phyloP scores from a whole-genome alignment of 345 rosid genomes.

The Orychophragmus violaceus region DNA sequence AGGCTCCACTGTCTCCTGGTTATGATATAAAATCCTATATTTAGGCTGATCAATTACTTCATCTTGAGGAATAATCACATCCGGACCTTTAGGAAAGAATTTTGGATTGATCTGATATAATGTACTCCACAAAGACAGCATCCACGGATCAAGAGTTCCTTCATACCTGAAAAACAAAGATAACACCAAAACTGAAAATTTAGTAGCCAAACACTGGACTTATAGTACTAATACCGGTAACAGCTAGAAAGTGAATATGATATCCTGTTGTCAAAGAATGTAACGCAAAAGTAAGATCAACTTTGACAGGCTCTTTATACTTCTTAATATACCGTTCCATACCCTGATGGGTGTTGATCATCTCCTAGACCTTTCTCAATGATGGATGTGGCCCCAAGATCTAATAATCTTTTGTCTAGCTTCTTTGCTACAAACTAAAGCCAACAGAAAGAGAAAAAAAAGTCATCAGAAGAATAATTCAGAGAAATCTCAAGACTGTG shows the following conservation, averaged over 20 bases:
- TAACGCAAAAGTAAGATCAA: background rate
- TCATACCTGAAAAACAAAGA: slow-evolving; percentile 53
- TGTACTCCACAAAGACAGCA: slow-evolving; percentile 68
- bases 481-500: background rate
- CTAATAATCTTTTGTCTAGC: slow-evolving; percentile 79
- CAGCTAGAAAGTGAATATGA: background rate
- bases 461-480: background rate
- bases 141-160: slow-evolving; percentile 95
- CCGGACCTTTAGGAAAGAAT: slow-evolving; percentile 67
- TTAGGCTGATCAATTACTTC: slow-evolving; percentile 58
- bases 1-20: slow-evolving; percentile 17
- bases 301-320: background rate
- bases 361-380: slow-evolving; percentile 88
- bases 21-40: slow-evolving; percentile 48
- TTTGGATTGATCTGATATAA: slow-evolving; percentile 52
- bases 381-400: slow-evolving; percentile 69
- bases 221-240: background rate
- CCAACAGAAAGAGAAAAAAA: slow-evolving; percentile 14
- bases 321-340: slow-evolving; percentile 31
- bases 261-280: background rate
- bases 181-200: background rate
- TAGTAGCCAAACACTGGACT: background rate
- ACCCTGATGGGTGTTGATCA: slow-evolving; percentile 99
- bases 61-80: slow-evolving; percentile 37
- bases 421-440: slow-evolving; percentile 94